A percentile compares a stretch with the other conserved stretches of the same genome.
These are phyloP conservation scores for Geoglossum cookeanum DNA, from an alignment of 2,329 filamentous ascomycete species.

Conservation along the genomic window DNA sequence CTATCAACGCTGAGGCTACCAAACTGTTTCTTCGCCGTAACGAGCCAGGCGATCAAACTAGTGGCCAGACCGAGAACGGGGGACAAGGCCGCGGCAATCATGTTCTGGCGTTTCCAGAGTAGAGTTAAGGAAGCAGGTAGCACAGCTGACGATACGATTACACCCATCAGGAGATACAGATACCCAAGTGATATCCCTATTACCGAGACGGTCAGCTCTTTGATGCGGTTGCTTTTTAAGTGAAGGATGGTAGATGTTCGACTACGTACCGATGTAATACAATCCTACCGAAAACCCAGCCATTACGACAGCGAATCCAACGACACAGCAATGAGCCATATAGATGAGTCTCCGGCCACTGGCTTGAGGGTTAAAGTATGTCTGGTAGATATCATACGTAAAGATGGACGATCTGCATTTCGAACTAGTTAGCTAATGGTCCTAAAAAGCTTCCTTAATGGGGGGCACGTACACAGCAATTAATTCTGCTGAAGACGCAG, in stretches of 20 bases:
- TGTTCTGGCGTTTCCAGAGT: slow-evolving; percentile 64
- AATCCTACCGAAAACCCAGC: slow-evolving; percentile 61
- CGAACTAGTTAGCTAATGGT: not conserved
- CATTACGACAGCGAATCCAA: slow-evolving; percentile 60
- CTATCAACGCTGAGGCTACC: slow-evolving; percentile 50
- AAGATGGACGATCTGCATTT: slow-evolving; percentile 43
- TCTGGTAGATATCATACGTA: slow-evolving; percentile 78
- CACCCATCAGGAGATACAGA: slow-evolving; percentile 77
- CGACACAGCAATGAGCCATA: slow-evolving; percentile 54
- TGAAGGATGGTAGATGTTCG: not conserved
- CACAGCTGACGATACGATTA: slow-evolving; percentile 72
- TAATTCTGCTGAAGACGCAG: slow-evolving; percentile 61
- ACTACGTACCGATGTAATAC: slow-evolving; percentile 30
- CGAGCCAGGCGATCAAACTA: slow-evolving; percentile 58
- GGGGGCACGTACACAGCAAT: slow-evolving; percentile 42
- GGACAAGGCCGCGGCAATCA: slow-evolving; percentile 49
- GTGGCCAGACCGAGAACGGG: slow-evolving; percentile 50
- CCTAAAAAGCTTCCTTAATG: too few species aligned
- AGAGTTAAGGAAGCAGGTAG: slow-evolving; percentile 66
- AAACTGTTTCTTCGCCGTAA: slow-evolving; percentile 51
- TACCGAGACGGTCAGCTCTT: not conserved
- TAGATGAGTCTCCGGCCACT: slow-evolving; percentile 60
- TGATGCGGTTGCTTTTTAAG: not conserved
- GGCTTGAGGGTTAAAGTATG: slow-evolving; percentile 63
- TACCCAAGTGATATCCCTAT: slow-evolving; percentile 33